These are phyloP conservation scores for Debaryomyces psychrophilus DNA, from an alignment of 1,139 yeast species.

Conservation along the genomic window DNA sequence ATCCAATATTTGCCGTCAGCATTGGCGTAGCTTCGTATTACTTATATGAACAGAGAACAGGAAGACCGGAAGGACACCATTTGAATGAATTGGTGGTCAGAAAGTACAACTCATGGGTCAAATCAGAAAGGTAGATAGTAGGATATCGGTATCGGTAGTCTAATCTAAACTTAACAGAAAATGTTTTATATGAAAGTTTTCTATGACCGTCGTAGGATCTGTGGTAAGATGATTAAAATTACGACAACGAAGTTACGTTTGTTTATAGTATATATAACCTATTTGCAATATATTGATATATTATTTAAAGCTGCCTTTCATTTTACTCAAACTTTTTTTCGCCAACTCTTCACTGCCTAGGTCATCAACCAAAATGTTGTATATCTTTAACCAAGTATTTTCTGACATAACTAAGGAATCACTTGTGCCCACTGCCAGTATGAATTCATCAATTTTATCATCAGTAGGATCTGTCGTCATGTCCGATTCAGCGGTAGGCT, in stretches of 20 bases:
- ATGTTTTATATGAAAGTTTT: background rate
- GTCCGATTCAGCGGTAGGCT: background rate
- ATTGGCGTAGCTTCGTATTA: conserved; percentile 65
- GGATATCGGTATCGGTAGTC: background rate
- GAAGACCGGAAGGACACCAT: conserved; percentile 58
- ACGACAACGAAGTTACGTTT: no score
- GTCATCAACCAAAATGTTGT: conserved; percentile 32
- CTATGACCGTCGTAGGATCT: no score
- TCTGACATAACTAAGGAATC: conserved; percentile 21
- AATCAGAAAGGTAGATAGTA: background rate
- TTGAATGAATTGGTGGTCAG: conserved; percentile 48
- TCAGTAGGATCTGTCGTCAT: conserved; percentile 12
- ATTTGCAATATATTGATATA: background rate
- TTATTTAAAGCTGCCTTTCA: conserved; percentile 33
- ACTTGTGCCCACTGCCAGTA: conserved; percentile 23
- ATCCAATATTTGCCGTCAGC: conserved; percentile 61
- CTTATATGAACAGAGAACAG: conserved; percentile 58
- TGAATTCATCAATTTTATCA: conserved; percentile 12
- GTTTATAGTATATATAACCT: background rate
- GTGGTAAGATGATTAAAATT: no score
- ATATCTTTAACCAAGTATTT: conserved; percentile 38
- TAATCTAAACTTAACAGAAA: no score
- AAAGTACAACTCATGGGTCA: conserved; percentile 12
- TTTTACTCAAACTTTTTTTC: conserved; percentile 31
- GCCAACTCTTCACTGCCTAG: conserved; percentile 31